Percentiles rank a stretch among this genome's conserved stretches.
phyloP scores from a whole-genome alignment of 805 yeast genomes.

The Danielia oregonensis region DNA sequence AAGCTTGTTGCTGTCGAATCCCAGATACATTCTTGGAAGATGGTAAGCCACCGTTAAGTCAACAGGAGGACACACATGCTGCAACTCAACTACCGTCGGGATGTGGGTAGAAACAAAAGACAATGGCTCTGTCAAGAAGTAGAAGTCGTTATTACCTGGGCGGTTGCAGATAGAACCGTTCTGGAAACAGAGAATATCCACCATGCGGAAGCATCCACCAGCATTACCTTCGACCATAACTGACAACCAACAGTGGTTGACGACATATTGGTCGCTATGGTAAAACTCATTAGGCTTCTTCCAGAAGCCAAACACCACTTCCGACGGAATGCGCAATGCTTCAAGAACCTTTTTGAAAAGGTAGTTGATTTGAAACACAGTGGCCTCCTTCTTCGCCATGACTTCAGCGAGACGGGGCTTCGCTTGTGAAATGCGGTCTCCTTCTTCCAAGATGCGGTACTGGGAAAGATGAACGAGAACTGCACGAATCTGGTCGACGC shows the following conservation, averaged over 20 bases:
- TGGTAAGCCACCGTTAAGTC: constrained; percentile 74
- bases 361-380: constrained; percentile 71
- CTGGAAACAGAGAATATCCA: constrained; percentile 54
- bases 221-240: constrained; percentile 63
- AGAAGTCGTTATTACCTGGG: constrained; percentile 47
- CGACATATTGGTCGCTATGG: constrained; percentile 46
- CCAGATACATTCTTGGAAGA: constrained; percentile 84
- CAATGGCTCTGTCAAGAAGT: constrained; percentile 75
- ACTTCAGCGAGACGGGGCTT: constrained; percentile 42
- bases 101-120: constrained; percentile 79
- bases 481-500: constrained; percentile 55
- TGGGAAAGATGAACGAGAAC: constrained; percentile 66
- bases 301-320: constrained; percentile 76
- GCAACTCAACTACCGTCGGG: constrained; percentile 74
- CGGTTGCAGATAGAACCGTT: constrained; percentile 32
- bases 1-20: constrained; percentile 60
- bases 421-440: constrained; percentile 30
- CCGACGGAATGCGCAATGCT: constrained; percentile 67
- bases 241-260: constrained; percentile 89
- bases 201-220: constrained; percentile 54
- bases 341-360: constrained; percentile 70
- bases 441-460: constrained; percentile 45
- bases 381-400: constrained; percentile 50
- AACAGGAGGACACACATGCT: constrained; percentile 82
- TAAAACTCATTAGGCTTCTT: constrained; percentile 68